A percentile compares a stretch with the other conserved stretches of the same genome.
Evolutionary conservation across 176 grass and related monocot genomes (phyloP).

Genomic region (Bolboschoenus planiculmis): DNA sequence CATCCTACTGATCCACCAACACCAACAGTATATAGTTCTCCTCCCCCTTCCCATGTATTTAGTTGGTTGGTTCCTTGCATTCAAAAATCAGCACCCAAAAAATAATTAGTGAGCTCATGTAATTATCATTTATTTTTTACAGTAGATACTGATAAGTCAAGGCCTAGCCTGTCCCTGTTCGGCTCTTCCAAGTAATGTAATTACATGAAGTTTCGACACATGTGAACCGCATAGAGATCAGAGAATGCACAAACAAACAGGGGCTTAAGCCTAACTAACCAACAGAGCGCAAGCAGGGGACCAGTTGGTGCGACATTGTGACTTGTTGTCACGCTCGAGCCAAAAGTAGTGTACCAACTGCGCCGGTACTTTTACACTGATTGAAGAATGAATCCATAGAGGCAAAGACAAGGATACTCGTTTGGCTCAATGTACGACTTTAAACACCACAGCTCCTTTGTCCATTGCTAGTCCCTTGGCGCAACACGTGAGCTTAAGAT

Average conservation of each 20-base stretch:
- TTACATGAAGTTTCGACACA: neutral
- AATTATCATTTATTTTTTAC: neutral
- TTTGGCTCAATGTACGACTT: neutral
- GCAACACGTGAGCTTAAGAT: neutral
- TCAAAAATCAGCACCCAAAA: neutral
- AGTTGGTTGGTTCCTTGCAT: neutral
- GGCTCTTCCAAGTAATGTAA: neutral
- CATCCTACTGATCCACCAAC: too few relatives aligned
- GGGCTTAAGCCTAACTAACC: neutral
- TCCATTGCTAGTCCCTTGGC: neutral
- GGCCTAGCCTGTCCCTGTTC: neutral
- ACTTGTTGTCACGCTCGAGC: slow-evolving; percentile 4
- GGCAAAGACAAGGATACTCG: slow-evolving; percentile 10
- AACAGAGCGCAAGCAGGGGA: neutral
- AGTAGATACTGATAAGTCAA: neutral
- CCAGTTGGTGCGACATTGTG: neutral
- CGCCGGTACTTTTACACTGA: neutral
- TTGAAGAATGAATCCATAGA: slow-evolving; percentile 10
- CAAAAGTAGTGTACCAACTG: slow-evolving; percentile 15
- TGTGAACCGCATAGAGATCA: slow-evolving; percentile 6
- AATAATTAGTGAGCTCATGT: neutral
- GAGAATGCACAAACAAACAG: neutral
- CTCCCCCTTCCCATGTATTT: neutral
- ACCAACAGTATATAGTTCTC: neutral
- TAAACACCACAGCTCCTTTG: neutral